Base-by-base conservation (phyloP, 1,284 basidiomycete species). In the Anthracocystis setariae region DNA sequence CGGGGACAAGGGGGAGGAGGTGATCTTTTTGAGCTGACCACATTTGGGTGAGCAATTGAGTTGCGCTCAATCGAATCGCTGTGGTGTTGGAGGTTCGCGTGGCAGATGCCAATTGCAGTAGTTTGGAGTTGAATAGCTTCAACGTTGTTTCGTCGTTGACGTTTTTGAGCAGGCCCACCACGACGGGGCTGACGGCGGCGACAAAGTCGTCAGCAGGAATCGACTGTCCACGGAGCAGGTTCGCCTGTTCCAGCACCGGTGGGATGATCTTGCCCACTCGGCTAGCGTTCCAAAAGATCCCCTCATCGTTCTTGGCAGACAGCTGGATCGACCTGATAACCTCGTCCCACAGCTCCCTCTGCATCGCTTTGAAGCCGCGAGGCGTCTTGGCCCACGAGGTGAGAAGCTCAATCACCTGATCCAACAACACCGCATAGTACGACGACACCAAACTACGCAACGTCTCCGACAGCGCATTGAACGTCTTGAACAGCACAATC, bases 241-340 rank as follows among this genome's bases (percentile, higher is more conserved):
- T 48, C 49, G 92, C 84, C 83, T 94, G 93, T 23, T 86, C 84
- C 18, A 91, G 85, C 23, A 94, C 80, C 0, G 87, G 84, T 1
- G 87, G 82, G 1, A 88, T 82, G 15, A 93, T 83, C 68, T 88
- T 87, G 18, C 88, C 86, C 20, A 93, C 84, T 59, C 90, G 90
- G 69, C 91, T 89, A 61, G 92, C 90, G 23, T 91, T 89, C 94
- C 94, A 97, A 86, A 91, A 96, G 18, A 91, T 87, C 74, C 90
- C 90, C 73, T 96, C 92, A 79, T 98, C 94, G 40, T 87, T 87
- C 52, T 86, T 85, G 58, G 96, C 87, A 23, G 90, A 90, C 76
- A 90, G 90, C 2, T 87, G 86, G 5, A 97, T 79, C 3, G 88
- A 88, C 13, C 86, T 82, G 4, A 95, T 79, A 3, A 91, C 84